Conservation (phyloP, 2,329 filamentous ascomycete species). For the Immersiporthe knoxdaviesiana region DNA sequence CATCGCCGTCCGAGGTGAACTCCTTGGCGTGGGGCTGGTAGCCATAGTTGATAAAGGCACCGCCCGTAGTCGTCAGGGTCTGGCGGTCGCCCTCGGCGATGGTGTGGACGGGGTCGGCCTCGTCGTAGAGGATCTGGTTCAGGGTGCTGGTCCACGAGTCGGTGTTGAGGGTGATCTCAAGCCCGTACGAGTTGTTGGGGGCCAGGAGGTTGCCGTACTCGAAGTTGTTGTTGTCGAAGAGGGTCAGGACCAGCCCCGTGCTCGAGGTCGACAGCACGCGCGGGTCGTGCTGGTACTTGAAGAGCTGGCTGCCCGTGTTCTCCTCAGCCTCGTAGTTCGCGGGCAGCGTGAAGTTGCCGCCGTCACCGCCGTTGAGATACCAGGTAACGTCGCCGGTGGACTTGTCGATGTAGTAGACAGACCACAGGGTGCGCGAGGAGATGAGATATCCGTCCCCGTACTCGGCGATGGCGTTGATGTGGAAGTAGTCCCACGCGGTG, state of each 20-base stretch:
- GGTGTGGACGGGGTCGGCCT: slow-evolving; percentile 11
- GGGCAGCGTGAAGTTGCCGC: slow-evolving; percentile 22
- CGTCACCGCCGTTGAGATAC: slow-evolving; percentile 35
- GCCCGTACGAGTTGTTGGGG: slow-evolving; percentile 19
- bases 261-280: slow-evolving; percentile 14
- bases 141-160: slow-evolving; percentile 17
- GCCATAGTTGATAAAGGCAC: slow-evolving; percentile 33
- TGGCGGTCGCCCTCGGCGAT: slow-evolving; percentile 20
- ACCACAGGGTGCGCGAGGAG: slow-evolving; percentile 52
- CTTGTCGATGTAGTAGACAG: slow-evolving; percentile 51
- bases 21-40: slow-evolving; percentile 23
- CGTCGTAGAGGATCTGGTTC: slow-evolving; percentile 19
- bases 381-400: slow-evolving; percentile 53
- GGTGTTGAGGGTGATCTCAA: slow-evolving; percentile 20
- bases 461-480: slow-evolving; percentile 60
- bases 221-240: slow-evolving; percentile 25
- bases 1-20: slow-evolving; percentile 9
- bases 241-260: slow-evolving; percentile 19
- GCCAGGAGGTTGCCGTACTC: slow-evolving; percentile 17
- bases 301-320: slow-evolving; percentile 15
- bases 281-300: slow-evolving; percentile 25
- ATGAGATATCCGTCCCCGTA: slow-evolving; percentile 53
- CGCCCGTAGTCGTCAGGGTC: slow-evolving; percentile 25
- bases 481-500: slow-evolving; percentile 56
- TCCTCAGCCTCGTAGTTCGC: slow-evolving; percentile 7